phyloP scores from a whole-genome alignment of 441 rosid genomes.

The Populus hybrid region DNA sequence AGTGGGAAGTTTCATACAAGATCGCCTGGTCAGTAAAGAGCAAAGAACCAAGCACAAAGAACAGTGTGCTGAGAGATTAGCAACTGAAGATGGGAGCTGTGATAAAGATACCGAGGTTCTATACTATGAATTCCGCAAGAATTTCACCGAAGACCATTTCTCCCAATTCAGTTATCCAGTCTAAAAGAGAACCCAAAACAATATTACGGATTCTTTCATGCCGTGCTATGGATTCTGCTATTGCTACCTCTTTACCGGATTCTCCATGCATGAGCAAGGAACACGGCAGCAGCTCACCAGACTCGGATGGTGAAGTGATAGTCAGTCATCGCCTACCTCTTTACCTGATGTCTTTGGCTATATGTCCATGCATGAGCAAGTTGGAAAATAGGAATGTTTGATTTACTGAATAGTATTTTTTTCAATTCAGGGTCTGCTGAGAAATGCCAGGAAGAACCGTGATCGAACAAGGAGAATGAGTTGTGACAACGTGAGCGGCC shows the following conservation, averaged over 20 bases:
- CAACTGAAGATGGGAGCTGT: constrained; percentile 47
- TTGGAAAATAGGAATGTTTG: background rate
- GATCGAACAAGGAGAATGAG: constrained; percentile 24
- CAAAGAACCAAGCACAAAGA: constrained; percentile 54
- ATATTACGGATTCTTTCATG: constrained; percentile 34
- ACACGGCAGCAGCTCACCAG: constrained; percentile 37
- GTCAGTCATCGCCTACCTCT: constrained; percentile 19
- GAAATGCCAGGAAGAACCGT: constrained; percentile 22
- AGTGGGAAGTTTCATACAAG: too few species aligned
- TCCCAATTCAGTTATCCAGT: constrained; percentile 25
- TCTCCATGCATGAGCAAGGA: constrained; percentile 30
- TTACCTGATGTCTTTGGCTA: background rate
- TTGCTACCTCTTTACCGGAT: constrained; percentile 29
- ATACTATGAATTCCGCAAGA: constrained; percentile 41
- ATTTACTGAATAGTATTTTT: constrained; percentile 13
- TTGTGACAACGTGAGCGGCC: constrained; percentile 33
- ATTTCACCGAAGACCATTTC: constrained; percentile 33
- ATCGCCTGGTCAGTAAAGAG: too few species aligned
- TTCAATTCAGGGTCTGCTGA: constrained; percentile 24
- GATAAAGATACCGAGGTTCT: constrained; percentile 39
- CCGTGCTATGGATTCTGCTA: constrained; percentile 26
- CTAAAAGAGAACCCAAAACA: constrained; percentile 26
- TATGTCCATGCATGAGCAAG: background rate
- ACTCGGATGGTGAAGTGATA: constrained; percentile 36
- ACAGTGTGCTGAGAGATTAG: constrained; percentile 65